Percentiles rank a stretch among this genome's conserved stretches.
Conservation (phyloP, 805 yeast species). For the Yamadazyma endophytica region DNA sequence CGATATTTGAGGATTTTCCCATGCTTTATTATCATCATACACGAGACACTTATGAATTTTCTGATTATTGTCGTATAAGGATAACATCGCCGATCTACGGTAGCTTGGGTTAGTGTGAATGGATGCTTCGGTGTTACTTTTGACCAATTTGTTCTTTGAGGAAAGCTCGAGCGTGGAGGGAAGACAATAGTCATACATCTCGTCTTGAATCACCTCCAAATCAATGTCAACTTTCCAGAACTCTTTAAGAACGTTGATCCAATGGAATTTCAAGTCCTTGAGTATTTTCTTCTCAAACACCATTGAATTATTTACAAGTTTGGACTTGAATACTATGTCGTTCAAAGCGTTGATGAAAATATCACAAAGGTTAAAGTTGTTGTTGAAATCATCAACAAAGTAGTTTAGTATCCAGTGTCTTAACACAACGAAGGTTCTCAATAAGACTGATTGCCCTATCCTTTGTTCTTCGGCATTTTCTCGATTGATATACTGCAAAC, state of each 20-base stretch:
- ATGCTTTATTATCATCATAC: conserved; percentile 18
- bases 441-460: conserved; percentile 61
- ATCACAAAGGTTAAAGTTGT: conserved; percentile 30
- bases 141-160: conserved; percentile 18
- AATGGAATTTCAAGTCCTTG: conserved; percentile 37
- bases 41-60: conserved; percentile 31
- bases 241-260: conserved; percentile 29
- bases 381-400: conserved; percentile 71
- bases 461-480: conserved; percentile 21
- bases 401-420: conserved; percentile 90
- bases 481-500: conserved; percentile 43
- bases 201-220: conserved; percentile 3
- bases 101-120: conserved; percentile 42
- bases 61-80: conserved; percentile 32
- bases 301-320: conserved; percentile 20
- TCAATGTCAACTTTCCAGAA: conserved; percentile 26
- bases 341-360: conserved; percentile 45
- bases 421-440: conserved; percentile 80
- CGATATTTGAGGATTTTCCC: conserved; percentile 35
- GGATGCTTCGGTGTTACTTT: conserved; percentile 32
- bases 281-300: conserved; percentile 34
- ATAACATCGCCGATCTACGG: conserved; percentile 43
- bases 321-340: conserved; percentile 32
- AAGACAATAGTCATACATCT: conserved; percentile 13
- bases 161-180: conserved; percentile 25